phyloP scores from a whole-genome alignment of 768 basidiomycete species.

The Infundibulicybe gibba region DNA sequence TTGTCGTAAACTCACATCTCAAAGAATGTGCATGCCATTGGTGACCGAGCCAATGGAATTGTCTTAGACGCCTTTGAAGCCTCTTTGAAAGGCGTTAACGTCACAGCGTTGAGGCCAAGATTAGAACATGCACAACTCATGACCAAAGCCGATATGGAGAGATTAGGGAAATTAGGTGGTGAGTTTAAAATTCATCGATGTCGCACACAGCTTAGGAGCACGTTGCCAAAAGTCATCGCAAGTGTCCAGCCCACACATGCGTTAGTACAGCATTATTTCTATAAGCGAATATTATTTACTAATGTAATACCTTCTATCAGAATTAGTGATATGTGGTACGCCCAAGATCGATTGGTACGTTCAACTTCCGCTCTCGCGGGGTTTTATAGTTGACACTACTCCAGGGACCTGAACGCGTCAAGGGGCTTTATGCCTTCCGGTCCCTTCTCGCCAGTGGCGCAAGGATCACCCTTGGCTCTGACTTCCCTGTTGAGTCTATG shows the following conservation, averaged over 20 bases:
- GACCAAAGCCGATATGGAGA: constrained; percentile 66
- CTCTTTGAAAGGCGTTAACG: constrained; percentile 55
- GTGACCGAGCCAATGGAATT: constrained; percentile 83
- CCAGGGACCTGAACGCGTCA: constrained; percentile 81
- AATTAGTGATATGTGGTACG: constrained; percentile 88
- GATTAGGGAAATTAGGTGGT: constrained; percentile 82
- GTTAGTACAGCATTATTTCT: constrained; percentile 35
- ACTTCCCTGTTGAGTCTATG: constrained; percentile 86
- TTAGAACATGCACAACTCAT: constrained; percentile 93
- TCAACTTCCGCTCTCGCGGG: neutral
- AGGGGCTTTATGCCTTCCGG: constrained; percentile 84
- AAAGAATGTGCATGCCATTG: constrained; percentile 86
- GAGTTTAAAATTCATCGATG: constrained; percentile 13
- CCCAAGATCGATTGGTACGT: constrained; percentile 73
- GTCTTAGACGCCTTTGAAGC: constrained; percentile 82
- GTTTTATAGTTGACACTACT: constrained; percentile 3
- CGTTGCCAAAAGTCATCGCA: constrained; percentile 64
- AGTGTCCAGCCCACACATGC: constrained; percentile 90
- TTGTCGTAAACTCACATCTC: neutral
- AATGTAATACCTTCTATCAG: constrained; percentile 27
- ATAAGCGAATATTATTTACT: neutral
- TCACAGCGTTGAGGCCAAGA: constrained; percentile 67
- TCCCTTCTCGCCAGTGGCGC: constrained; percentile 62
- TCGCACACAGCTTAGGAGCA: neutral
- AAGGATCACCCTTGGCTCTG: constrained; percentile 77